Evolutionary conservation across 2,329 filamentous ascomycete genomes (phyloP).

Genomic region (Botrytis elliptica): DNA sequence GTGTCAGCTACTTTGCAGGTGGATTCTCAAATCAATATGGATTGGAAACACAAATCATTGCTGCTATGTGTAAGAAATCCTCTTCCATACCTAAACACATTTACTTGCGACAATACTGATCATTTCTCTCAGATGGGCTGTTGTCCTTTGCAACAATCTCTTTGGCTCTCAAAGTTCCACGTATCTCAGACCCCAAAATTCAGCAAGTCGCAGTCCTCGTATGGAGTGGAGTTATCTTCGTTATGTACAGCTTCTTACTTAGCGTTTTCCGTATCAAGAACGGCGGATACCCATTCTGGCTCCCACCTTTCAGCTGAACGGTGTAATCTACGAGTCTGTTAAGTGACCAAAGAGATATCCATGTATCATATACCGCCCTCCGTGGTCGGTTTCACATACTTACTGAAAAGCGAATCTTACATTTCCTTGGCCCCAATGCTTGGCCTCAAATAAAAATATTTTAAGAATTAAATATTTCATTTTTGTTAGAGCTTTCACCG

Average conservation of each 20-base stretch:
- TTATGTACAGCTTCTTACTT: constrained; percentile 90
- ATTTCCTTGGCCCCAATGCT: constrained; percentile 1
- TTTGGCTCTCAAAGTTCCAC: constrained; percentile 89
- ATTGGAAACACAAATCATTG: constrained; percentile 92
- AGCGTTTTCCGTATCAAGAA: constrained; percentile 96
- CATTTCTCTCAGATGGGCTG: constrained; percentile 58
- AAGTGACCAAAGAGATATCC: not conserved
- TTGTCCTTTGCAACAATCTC: constrained; percentile 88
- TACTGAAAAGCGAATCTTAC: constrained; percentile 13
- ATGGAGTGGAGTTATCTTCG: constrained; percentile 74
- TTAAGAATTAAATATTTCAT: not conserved
- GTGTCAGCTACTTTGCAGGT: constrained; percentile 83
- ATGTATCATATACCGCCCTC: constrained; percentile 18
- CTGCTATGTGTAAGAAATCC: constrained; percentile 77
- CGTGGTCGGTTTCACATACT: constrained; percentile 17
- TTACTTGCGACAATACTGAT: constrained; percentile 20
- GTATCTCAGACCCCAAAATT: constrained; percentile 71
- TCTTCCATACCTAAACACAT: constrained; percentile 30
- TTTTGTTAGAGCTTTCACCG: not conserved
- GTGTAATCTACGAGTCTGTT: not conserved
- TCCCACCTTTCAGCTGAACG: constrained; percentile 70
- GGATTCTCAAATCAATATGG: constrained; percentile 95
- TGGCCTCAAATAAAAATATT: constrained; percentile 1
- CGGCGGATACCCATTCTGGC: constrained; percentile 86
- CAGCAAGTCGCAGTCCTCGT: constrained; percentile 81